Base-by-base conservation (phyloP, 805 yeast species). In the Saturnispora saitoi region DNA sequence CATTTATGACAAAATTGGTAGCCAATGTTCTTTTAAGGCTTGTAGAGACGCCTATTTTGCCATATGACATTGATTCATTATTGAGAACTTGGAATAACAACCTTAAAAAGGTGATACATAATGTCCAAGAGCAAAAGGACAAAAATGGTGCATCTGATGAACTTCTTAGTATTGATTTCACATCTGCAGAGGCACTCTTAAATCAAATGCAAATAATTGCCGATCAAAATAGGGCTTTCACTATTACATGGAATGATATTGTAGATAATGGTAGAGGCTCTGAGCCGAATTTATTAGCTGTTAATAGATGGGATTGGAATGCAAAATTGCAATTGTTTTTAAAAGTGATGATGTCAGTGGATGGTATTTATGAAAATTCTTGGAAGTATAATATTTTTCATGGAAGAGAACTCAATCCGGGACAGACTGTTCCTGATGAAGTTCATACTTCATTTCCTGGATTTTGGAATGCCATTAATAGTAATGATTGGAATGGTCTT, bases 281-380 rank as follows among this genome's bases (percentile, higher is more conserved):
- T 3, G 95, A 90, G 60, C 89, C 95, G 1, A 77, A 88, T 1
- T 61, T 83, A 48, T 67, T 86, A 36, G 75, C 90, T 0, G 79
- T 81, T 42, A 80, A 77, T 53, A 71, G 98, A 57, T 78, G 86
- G 83, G 78, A 78, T 49, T 85, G 93, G 86, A 90, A 90, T 63
- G 73, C 78, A n/a, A 78, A 78, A 51, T 64, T 87, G 57, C 63
- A 77, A 3, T 62, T 66, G 14, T 70, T 86, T 49, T 83, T 81
- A 53, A 75, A 75, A 53, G 62, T 70, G 17, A 75, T 86, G 53
- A 58, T 82, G 9, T 60, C 69, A 6, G 60, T 69, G 1, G 67
- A 65, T 7, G 77, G 77, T 1, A 56, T 76, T 1, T 70, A 70
- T 4, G 59, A 66, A 5, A 71, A 95, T 32, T 70, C 77, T 14